A percentile compares a stretch with the other conserved stretches of the same genome.
These are phyloP conservation scores for Willaertia magna DNA, from an alignment of 208 protist species.

Conservation along the genomic window DNA sequence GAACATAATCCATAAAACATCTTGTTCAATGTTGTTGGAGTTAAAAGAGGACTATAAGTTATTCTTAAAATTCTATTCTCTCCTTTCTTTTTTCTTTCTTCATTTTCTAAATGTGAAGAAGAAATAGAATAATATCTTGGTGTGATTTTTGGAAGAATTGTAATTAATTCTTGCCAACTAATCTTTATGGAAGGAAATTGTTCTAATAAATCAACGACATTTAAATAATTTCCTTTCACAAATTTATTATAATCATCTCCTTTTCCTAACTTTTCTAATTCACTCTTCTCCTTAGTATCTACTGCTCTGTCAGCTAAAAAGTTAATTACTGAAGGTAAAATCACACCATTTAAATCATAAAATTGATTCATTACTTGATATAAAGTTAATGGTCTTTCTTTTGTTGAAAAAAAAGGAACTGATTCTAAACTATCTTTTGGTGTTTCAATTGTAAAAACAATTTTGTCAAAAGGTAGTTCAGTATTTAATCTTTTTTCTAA, in stretches of 20 bases:
- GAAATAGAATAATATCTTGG: conserved; percentile 73
- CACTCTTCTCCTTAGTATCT: background rate
- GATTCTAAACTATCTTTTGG: background rate
- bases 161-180: conserved; percentile 42
- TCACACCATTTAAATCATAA: background rate
- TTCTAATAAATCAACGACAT: conserved; percentile 14
- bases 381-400: background rate
- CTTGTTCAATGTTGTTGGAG: background rate
- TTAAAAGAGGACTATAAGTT: background rate
- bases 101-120: conserved; percentile 35
- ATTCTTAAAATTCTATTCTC: background rate
- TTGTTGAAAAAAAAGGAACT: background rate
- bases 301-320: background rate
- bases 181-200: conserved; percentile 18
- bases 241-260: background rate
- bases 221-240: background rate
- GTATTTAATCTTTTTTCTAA: background rate
- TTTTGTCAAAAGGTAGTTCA: background rate
- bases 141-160: conserved; percentile 50
- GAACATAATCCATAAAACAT: background rate
- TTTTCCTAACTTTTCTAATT: background rate
- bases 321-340: background rate
- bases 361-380: background rate
- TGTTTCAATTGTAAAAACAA: background rate
- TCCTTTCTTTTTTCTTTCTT: background rate